Evolutionary conservation across 176 grass and related monocot genomes (phyloP), one percentile per base, ranked within the genome.

Genomic region (Oryza longistaminata): DNA sequence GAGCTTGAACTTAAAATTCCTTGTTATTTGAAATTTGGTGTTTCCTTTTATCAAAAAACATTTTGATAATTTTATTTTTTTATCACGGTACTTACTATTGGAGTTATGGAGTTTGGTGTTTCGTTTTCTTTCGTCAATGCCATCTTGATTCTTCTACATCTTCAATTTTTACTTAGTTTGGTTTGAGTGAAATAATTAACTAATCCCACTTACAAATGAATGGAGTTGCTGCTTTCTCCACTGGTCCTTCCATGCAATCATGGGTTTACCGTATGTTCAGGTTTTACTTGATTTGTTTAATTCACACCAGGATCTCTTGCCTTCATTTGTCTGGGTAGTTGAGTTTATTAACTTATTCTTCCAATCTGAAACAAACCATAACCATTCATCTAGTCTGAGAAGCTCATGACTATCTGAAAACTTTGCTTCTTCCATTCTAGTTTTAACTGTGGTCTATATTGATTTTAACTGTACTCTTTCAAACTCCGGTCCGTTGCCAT

Each of bases 211-310:
- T 13, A 52, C 2, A 5, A 75, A 79, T 39, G 66, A 53, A 22
- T 81, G 29, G 14, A 44, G 37, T 71, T 77, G 11, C 0, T 16
- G 39, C 42, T 68, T 27, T 81, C 74, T 34, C 72, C 21, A 5
- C 61, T 48, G 4, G 81, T 70, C 21, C n/a, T 67, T 58, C 24
- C 24, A n/a, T 14, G 1, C 39, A 64, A 64, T 26, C 17, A 52
- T 71, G 43, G n/a, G 25, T 71, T 15, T 9, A 3, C 61, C 16
- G 48, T 82, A 66, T 72, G 64, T 25, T 87, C 19, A 73, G 60
- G 19, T 68, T 85, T 70, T 65, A 31, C 71, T 70, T 29, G 35
- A n/a, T 75, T 61, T 42, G 26, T 71, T 80, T 61, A 74, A 68
- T 8, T 13, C 13, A 35, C 39, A 65, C 12, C 60, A 39, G 68